A percentile compares a stretch with the other conserved stretches of the same genome.
Evolutionary conservation across 345 rosid genomes (phyloP).

Genomic region (Gossypium longicalyx): DNA sequence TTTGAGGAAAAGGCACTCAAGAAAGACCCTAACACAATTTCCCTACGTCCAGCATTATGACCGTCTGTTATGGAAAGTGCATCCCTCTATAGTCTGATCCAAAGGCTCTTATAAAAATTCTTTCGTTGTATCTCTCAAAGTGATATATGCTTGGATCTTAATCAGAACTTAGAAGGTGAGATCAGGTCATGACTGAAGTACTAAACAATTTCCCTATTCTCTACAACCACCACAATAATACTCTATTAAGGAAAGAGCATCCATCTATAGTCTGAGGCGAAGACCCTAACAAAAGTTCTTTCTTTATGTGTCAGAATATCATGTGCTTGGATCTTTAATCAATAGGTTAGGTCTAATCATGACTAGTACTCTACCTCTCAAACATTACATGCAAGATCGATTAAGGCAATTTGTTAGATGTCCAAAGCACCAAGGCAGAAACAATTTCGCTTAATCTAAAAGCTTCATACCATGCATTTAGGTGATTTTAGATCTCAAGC

Average conservation of each 20-base stretch:
- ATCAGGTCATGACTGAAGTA: neutral
- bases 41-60: conserved; percentile 10
- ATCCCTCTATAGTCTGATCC: neutral
- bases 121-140: neutral
- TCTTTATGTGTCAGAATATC: neutral
- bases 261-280: neutral
- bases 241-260: neutral
- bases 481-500: conserved; percentile 12
- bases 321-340: neutral
- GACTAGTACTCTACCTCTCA: conserved; percentile 3
- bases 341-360: conserved; percentile 1
- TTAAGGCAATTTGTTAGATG: neutral
- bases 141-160: neutral
- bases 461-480: neutral
- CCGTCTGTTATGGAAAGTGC: neutral
- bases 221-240: conserved; percentile 14
- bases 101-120: neutral
- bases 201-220: conserved; percentile 4
- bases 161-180: conserved; percentile 7
- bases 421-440: neutral
- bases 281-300: neutral
- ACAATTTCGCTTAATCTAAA: neutral
- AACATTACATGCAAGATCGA: neutral
- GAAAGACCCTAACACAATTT: conserved; percentile 19
- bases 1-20: conserved; percentile 5